phyloP scores from a whole-genome alignment of 306 rosid genomes.

The Vachellia pachyceras region DNA sequence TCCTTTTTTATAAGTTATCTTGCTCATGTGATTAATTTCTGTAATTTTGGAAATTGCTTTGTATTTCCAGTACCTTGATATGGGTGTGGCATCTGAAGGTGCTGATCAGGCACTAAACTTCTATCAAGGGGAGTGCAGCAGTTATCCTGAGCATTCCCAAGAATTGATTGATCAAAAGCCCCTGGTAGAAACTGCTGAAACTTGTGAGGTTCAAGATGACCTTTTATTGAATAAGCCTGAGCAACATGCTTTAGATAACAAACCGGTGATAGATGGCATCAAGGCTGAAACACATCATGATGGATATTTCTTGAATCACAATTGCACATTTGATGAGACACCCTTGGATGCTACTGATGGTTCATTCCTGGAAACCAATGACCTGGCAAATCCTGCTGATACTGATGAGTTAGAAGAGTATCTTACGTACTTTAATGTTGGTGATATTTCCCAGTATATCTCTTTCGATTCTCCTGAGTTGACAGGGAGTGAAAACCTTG shows the following conservation, averaged over 20 bases:
- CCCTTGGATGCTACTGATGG: slow-evolving; percentile 52
- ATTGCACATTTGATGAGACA: slow-evolving; percentile 35
- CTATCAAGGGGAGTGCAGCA: slow-evolving; percentile 72
- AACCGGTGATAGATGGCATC: slow-evolving; percentile 50
- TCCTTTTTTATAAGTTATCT: neutral
- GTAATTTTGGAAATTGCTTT: slow-evolving; percentile 8
- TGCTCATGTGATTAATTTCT: neutral
- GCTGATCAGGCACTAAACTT: slow-evolving; percentile 47
- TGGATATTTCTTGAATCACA: slow-evolving; percentile 39
- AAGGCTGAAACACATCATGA: slow-evolving; percentile 42
- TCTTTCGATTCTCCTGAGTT: slow-evolving; percentile 59
- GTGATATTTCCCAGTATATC: slow-evolving; percentile 52
- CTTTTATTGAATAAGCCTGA: slow-evolving; percentile 41
- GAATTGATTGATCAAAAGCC: slow-evolving; percentile 49
- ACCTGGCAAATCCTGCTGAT: slow-evolving; percentile 51
- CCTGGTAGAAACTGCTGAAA: slow-evolving; percentile 36
- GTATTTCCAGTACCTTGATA: slow-evolving; percentile 49
- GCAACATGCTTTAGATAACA: slow-evolving; percentile 37
- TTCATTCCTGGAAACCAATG: slow-evolving; percentile 67
- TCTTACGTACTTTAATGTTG: slow-evolving; percentile 56
- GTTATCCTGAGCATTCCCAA: slow-evolving; percentile 48
- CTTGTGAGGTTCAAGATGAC: slow-evolving; percentile 40
- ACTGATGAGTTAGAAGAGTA: slow-evolving; percentile 66
- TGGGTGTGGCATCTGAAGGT: slow-evolving; percentile 37
- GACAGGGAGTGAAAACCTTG: slow-evolving; percentile 44